A percentile compares a stretch with the other conserved stretches of the same genome.
Conservation (phyloP, 208 protist species). For the Kentomonas sorsogonicus region DNA sequence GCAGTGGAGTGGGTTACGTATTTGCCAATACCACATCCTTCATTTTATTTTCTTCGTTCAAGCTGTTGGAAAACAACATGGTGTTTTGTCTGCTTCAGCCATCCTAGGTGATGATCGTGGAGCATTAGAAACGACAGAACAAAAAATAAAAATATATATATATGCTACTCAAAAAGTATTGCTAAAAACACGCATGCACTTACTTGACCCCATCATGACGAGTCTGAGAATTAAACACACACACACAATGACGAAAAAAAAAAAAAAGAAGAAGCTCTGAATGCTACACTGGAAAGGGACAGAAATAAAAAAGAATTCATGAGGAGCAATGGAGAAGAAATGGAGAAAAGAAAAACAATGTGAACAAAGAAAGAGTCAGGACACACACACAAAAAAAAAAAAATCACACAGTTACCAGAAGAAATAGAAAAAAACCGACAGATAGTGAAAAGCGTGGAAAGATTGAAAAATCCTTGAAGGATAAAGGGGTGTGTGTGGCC, state of each 20-base stretch:
- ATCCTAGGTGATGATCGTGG: too few relatives aligned
- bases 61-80: not conserved
- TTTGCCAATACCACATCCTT: too few relatives aligned
- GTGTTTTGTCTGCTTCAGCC: too few relatives aligned
- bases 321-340: constrained; percentile 4
- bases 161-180: too few relatives aligned
- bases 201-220: too few relatives aligned
- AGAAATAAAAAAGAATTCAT: constrained; percentile 10
- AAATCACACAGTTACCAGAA: not conserved
- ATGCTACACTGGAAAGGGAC: not conserved
- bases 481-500: too few relatives aligned
- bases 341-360: constrained; percentile 11
- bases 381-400: constrained; percentile 11
- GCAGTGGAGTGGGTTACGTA: too few relatives aligned
- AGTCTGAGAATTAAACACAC: constrained; percentile 1
- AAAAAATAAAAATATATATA: too few relatives aligned
- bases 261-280: constrained; percentile 3
- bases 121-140: too few relatives aligned
- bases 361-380: constrained; percentile 5
- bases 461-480: constrained; percentile 7
- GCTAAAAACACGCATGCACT: too few relatives aligned
- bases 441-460: constrained; percentile 9
- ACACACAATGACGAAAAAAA: constrained; percentile 8
- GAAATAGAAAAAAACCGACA: constrained; percentile 12
- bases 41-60: not conserved